Conservation (phyloP, 257 asterid genomes). For the Dorcoceras hygrometricum region DNA sequence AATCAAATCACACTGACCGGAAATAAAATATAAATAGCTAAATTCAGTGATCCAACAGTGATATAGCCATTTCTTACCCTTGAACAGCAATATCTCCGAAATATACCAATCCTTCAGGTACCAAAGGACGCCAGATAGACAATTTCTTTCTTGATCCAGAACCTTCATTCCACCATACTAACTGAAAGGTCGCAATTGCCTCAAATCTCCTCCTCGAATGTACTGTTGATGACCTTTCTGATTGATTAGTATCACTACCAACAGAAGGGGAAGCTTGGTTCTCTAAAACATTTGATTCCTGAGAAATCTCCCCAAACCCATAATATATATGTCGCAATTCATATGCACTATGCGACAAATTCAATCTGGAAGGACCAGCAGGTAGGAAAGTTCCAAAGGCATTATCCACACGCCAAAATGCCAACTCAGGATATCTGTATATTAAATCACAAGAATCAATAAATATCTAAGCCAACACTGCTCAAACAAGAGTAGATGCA, state of each 20-base stretch:
- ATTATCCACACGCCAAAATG: conserved; percentile 97
- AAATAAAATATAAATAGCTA: conserved; percentile 12
- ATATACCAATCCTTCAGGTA: conserved; percentile 80
- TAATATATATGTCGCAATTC: conserved; percentile 65
- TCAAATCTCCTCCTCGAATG: conserved; percentile 70
- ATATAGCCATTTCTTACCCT: conserved; percentile 48
- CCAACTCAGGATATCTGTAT: conserved; percentile 56
- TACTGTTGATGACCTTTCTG: conserved; percentile 61
- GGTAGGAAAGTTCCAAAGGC: conserved; percentile 84
- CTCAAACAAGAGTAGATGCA: conserved; percentile 20
- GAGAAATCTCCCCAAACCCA: conserved; percentile 48
- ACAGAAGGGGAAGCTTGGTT: conserved; percentile 41
- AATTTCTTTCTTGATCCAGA: conserved; percentile 83
- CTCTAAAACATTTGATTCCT: conserved; percentile 44
- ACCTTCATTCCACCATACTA: conserved; percentile 98
- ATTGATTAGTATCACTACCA: conserved; percentile 43
- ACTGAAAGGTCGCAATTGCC: conserved; percentile 74
- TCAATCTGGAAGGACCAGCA: conserved; percentile 57
- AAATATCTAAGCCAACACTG: conserved; percentile 5
- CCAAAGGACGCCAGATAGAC: conserved; percentile 95
- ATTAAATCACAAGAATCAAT: conserved; percentile 30
- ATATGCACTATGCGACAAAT: conserved; percentile 61
- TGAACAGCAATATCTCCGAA: conserved; percentile 91
- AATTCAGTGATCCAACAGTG: conserved; percentile 18
- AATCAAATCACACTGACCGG: conserved; percentile 4